Conservation (phyloP, 2,329 filamentous ascomycete species). For the Pleurostoma richardsiae region DNA sequence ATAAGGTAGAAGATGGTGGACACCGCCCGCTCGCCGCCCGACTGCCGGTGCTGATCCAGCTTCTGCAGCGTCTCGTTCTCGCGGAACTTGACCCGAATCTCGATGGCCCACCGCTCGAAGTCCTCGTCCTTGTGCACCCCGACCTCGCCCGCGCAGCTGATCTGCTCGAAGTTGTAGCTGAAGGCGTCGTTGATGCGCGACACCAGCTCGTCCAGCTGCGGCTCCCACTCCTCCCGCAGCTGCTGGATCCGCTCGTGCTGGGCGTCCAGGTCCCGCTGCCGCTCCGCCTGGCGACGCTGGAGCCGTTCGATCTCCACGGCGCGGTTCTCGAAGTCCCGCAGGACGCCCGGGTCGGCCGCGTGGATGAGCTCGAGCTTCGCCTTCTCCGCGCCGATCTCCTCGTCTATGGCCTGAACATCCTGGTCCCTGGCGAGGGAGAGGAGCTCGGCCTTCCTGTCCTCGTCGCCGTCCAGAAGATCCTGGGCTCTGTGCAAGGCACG, state of each 20-base stretch:
- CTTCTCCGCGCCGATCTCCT: slow-evolving; percentile 68
- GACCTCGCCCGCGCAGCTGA: slow-evolving; percentile 91
- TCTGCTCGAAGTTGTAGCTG: slow-evolving; percentile 87
- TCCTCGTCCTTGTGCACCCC: slow-evolving; percentile 83
- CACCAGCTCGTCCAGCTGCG: slow-evolving; percentile 71
- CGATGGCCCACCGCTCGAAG: slow-evolving; percentile 89
- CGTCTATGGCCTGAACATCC: slow-evolving; percentile 59
- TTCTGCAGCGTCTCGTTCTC: slow-evolving; percentile 79
- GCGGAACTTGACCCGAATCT: slow-evolving; percentile 93
- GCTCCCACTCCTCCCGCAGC: slow-evolving; percentile 75
- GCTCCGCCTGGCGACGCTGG: slow-evolving; percentile 48
- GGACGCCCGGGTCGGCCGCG: slow-evolving; percentile 67
- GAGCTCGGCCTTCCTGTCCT: slow-evolving; percentile 35
- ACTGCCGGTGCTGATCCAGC: slow-evolving; percentile 88
- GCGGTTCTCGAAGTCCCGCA: slow-evolving; percentile 73
- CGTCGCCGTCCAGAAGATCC: slow-evolving; percentile 9
- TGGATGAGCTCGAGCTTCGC: slow-evolving; percentile 77
- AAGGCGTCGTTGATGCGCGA: slow-evolving; percentile 85
- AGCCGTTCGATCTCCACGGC: slow-evolving; percentile 64
- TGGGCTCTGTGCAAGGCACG: slow-evolving; percentile 33
- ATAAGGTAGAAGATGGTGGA: slow-evolving; percentile 99
- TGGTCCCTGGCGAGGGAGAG: slow-evolving; percentile 39
- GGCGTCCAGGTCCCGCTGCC: slow-evolving; percentile 48
- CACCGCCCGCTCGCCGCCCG: slow-evolving; percentile 90
- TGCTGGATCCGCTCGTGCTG: slow-evolving; percentile 55